These are phyloP conservation scores for Stachybotrys echinatus DNA, from an alignment of 2,329 filamentous ascomycete species.

Conservation along the genomic window DNA sequence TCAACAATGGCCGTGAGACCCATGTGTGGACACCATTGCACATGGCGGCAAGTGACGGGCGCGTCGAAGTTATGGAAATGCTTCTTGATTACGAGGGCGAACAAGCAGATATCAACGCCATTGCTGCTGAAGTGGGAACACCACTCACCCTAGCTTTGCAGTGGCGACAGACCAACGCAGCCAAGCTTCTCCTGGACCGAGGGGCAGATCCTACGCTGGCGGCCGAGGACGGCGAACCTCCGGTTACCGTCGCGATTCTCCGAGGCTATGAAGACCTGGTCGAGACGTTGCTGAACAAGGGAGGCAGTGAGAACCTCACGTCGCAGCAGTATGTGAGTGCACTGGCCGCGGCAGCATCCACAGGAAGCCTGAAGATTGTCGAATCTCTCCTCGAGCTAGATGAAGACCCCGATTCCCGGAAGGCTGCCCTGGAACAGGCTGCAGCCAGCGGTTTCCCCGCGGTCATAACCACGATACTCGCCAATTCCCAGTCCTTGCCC, in stretches of 20 bases:
- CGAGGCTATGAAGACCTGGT: constrained; percentile 8
- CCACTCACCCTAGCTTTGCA: neutral
- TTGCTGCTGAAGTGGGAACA: neutral
- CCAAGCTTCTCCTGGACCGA: constrained; percentile 5
- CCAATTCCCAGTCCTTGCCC: neutral
- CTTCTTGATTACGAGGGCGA: constrained; percentile 14
- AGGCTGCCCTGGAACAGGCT: constrained; percentile 7
- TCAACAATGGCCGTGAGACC: constrained; percentile 1
- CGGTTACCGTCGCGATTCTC: constrained; percentile 6
- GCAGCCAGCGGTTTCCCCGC: constrained; percentile 3
- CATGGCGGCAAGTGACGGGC: constrained; percentile 27
- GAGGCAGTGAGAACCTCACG: constrained; percentile 3
- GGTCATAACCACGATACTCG: constrained; percentile 3
- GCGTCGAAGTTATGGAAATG: constrained; percentile 29
- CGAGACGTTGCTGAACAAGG: constrained; percentile 3
- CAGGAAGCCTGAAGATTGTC: constrained; percentile 5
- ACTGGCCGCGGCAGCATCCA: constrained; percentile 6
- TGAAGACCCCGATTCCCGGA: constrained; percentile 1
- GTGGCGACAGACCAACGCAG: constrained; percentile 5
- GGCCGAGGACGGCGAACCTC: constrained; percentile 4
- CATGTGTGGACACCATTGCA: constrained; percentile 22
- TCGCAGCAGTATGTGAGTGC: constrained; percentile 5
- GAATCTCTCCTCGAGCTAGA: constrained; percentile 5
- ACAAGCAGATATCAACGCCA: neutral
- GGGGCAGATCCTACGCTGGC: constrained; percentile 5